Evolutionary conservation across 169 alveolate genomes (phyloP), one percentile per base, ranked within the genome.

Genomic region (Plasmodium vinckei): DNA sequence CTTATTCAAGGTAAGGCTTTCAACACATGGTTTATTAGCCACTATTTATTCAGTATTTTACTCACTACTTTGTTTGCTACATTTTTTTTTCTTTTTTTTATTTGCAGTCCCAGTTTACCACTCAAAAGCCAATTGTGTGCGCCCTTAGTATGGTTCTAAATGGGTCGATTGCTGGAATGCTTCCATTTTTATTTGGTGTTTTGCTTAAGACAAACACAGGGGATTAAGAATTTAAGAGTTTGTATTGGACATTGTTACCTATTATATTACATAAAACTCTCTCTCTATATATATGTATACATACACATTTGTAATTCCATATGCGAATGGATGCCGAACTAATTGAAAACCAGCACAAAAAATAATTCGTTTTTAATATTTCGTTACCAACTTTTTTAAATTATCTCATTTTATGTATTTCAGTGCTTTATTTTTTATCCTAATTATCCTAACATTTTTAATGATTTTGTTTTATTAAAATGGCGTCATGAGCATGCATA

Each of bases 161-260:
- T 51, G 97, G 97, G 21, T 79, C 93, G 17, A 84, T 93, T 56
- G 95, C 97, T 10, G 97, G 96, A 47, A 77, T 91, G 59, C 95
- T 95, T 15, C 94, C 97, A 4, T 95, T 89, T 87, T 72, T 89
- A 19, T 93, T 95, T 42, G 97, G 96, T 75, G 63, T 93, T 56
- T 19, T 91, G 19, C 69, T 93, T 56, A 91, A 88, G 87, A 93
- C 88, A 59, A 56, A 89, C 46, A 46, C 54, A n/a, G 89, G 72
- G 21, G 92, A 92, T 19, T 77, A 69, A 42, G 53, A 63, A 19
- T 64, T 21, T 51, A 47, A 64, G 9, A 53, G 23, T 7, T 89
- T 89, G 33, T 68, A 82, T 33, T 39, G 46, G 9, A 86, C 0
- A 33, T 0, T 27, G 1, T 33, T 33, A 7, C 4, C 42, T 3